Percentiles rank a stretch among this genome's conserved stretches.
Conservation (phyloP, 768 basidiomycete species). For the Calocybe gangraenosa region DNA sequence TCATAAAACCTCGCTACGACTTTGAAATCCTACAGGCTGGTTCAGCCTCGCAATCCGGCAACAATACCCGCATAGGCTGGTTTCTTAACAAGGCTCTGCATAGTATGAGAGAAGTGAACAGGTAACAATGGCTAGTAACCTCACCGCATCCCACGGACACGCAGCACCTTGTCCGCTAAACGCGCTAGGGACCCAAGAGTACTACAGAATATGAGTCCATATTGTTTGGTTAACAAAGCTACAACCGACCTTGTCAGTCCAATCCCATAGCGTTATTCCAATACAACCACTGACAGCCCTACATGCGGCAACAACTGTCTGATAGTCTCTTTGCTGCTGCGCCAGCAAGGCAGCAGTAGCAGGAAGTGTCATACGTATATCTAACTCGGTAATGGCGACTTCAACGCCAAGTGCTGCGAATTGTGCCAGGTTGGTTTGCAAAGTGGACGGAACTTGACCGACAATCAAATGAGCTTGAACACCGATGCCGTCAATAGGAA, state of each 20-base stretch:
- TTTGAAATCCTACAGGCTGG: too few relatives aligned
- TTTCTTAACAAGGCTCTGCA: conserved; percentile 36
- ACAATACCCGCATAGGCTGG: conserved; percentile 45
- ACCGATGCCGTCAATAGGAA: conserved; percentile 60
- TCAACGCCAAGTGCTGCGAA: conserved; percentile 61
- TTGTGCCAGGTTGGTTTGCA: conserved; percentile 44
- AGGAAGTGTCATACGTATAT: conserved; percentile 57
- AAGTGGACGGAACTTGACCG: conserved; percentile 44
- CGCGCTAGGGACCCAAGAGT: conserved; percentile 37
- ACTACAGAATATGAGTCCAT: conserved; percentile 14
- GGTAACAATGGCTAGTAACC: background rate
- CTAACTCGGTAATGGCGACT: conserved; percentile 66
- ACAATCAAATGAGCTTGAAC: conserved; percentile 60
- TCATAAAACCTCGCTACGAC: too few relatives aligned
- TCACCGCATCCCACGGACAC: conserved; percentile 20
- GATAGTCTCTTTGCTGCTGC: conserved; percentile 57
- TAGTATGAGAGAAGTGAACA: background rate
- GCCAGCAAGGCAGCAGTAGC: conserved; percentile 42
- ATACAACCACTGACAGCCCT: conserved; percentile 36
- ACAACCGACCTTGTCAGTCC: conserved; percentile 31
- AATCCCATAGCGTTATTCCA: conserved; percentile 46
- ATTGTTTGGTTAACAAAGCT: background rate
- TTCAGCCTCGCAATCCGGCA: conserved; percentile 30
- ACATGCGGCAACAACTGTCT: conserved; percentile 51
- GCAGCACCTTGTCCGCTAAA: conserved; percentile 36